Evolutionary conservation across 164 flowering plant genomes (phyloP), one percentile per base, ranked within the genome.

Genomic region (Aristolochia contorta): DNA sequence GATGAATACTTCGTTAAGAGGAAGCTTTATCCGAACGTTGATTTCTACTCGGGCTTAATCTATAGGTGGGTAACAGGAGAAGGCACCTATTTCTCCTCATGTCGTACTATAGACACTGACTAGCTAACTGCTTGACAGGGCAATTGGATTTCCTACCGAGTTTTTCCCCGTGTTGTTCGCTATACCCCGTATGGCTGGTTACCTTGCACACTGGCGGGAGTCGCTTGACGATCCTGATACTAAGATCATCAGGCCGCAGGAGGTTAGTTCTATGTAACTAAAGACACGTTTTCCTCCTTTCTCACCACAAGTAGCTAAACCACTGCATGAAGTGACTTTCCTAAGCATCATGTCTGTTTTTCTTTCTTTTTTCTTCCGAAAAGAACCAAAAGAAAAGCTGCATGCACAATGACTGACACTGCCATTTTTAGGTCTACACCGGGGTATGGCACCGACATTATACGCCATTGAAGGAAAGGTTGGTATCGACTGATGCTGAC

Each of bases 221-320:
- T 94, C 99, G 48, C 79, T 94, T 45, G 97, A 94, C 77, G 97
- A 94, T 76, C 97, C 99, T 62, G 99, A 94, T 59, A 94, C 99
- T 16, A 94, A 91, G 86, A 88, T 94, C 61, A 87, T 91, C 86
- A 81, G 99, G 72, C 99, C 99, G 1, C 93, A 86, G 61, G 75
- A 94, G 97, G 99, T 88, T 62, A 54, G 75, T 67, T 37, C 55
- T 43, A n/a, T 0, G 22, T 1, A 59, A 37, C 43, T 37, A 8
- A 27, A 10, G 10, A 32, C 3, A 32, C 7, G 33, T 32, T 32
- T 32, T 32, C 43, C 43, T 37, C 12, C 7, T 37, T 37, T 37
- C 43, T 37, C 10, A 10, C 43, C 2, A 37, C 43, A 37, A 37
- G 43, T 7, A 3, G 43, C 43, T 7, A 32, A 3, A 7, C 33